A percentile compares a stretch with the other conserved stretches of the same genome.
Conservation (phyloP, 306 rosid species). For the Fragaria ananassa region DNA sequence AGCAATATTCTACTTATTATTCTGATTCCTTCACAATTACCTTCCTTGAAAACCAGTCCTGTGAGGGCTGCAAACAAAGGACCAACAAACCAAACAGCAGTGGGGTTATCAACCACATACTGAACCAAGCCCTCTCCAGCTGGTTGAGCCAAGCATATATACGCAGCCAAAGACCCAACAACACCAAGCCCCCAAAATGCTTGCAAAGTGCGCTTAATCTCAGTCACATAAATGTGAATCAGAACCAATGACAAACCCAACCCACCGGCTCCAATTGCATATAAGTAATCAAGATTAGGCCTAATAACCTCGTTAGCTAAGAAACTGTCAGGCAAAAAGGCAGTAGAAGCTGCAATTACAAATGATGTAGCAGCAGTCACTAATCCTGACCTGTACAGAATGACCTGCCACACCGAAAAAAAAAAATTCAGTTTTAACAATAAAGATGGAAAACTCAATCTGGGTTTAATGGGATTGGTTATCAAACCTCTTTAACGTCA, state of each 20-base stretch:
- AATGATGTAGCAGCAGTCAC: conserved; percentile 81
- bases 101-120: conserved; percentile 56
- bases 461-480: not conserved
- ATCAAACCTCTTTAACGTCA: conserved; percentile 66
- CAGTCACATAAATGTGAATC: conserved; percentile 79
- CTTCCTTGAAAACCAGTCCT: conserved; percentile 94
- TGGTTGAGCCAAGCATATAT: conserved; percentile 56
- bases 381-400: conserved; percentile 72
- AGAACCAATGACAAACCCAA: conserved; percentile 68
- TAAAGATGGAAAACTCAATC: not conserved
- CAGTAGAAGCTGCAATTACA: conserved; percentile 60
- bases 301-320: conserved; percentile 31
- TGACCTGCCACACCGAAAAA: conserved; percentile 41
- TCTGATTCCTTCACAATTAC: conserved; percentile 22
- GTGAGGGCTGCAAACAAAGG: conserved; percentile 87
- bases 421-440: not conserved
- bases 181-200: conserved; percentile 81
- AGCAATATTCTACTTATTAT: not conserved
- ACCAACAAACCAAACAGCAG: conserved; percentile 77
- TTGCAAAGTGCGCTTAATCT: conserved; percentile 82
- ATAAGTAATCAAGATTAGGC: conserved; percentile 54
- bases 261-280: conserved; percentile 62
- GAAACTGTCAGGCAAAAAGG: conserved; percentile 49
- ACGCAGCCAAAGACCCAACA: conserved; percentile 61
- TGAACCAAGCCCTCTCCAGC: conserved; percentile 55